Evolutionary conservation across 1,284 basidiomycete species (phyloP), one percentile per base, ranked within the genome.

Genomic region (Ustilago curta): DNA sequence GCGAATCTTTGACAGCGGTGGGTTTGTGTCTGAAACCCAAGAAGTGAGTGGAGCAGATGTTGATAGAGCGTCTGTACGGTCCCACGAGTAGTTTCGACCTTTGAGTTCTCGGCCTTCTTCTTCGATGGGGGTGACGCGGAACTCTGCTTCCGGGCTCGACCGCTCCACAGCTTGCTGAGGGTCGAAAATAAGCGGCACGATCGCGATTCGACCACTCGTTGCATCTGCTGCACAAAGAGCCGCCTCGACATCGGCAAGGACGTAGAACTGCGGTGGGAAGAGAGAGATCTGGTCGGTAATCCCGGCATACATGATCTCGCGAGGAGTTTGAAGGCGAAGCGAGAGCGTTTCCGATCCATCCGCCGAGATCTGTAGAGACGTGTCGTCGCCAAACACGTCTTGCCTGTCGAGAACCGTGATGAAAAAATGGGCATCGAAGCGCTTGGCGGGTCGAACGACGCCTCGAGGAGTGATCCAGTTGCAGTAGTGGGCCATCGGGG

Each of bases 351-450:
- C 80, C 5, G 68, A 66, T 0, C 79, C 79, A 50, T 82, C 80
- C 1, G 79, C 79, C 2, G 70, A 71, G 39, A 81, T 65, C 4
- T 69, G 59, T 1, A 77, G 56, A 44, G 63, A 60, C 47, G 59
- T 68, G 40, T 65, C 62, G 9, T 44, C 31, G 1, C 74, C 77
- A 35, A 81, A 69, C 3, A 70, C 72, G 25, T 81, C 73, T 3
- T 60, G 55, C 3, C 42, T 55, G 40, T 82, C 80, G 39, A 82
- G 70, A 0, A 72, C 57, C 12, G 80, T 82, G 50, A 82, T 59
- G 59, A 81, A 80, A 39, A 82, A 82, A 59, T 81, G 80, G 4
- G 80, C 76, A 42, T 81, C 78, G 69, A 82, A 82, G 18, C 80
- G 71, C 42, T 82, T 82, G 3, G 76, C 79, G 0, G 80, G 80